Percentiles rank a stretch among this genome's conserved stretches.
Conservation (phyloP, 2,329 filamentous ascomycete genomes). For the Pyricularia sp. region DNA sequence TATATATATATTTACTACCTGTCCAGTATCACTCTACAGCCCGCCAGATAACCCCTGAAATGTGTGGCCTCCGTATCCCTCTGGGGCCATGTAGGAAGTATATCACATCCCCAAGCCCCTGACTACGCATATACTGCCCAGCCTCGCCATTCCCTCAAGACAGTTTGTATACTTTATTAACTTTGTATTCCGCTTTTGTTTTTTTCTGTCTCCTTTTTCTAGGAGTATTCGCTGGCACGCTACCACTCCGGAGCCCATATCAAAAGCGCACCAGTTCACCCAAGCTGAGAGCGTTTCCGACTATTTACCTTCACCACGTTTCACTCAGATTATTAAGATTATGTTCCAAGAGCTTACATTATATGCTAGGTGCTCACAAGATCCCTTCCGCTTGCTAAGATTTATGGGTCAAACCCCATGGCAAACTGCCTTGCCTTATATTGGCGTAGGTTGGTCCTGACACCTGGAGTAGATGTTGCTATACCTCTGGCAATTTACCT, state of each 20-base stretch:
- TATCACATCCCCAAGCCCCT: neutral
- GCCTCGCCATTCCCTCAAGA: neutral
- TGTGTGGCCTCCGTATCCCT: neutral
- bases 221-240: neutral
- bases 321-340: neutral
- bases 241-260: neutral
- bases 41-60: neutral
- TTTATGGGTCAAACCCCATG: neutral
- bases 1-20: neutral
- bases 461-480: neutral
- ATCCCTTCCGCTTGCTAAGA: neutral
- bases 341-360: neutral
- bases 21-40: neutral
- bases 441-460: neutral
- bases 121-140: neutral
- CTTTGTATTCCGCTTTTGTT: neutral
- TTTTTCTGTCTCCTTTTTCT: neutral
- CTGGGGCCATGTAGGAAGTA: neutral
- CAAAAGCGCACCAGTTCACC: neutral
- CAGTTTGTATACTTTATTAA: neutral
- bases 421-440: neutral
- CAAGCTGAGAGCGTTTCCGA: neutral
- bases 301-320: neutral
- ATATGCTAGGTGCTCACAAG: neutral
- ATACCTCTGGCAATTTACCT: neutral